Evolutionary conservation across 192 early-diverging fungal genomes (phyloP), one percentile per base, ranked within the genome.

Genomic region (Linnemannia schmuckeri): DNA sequence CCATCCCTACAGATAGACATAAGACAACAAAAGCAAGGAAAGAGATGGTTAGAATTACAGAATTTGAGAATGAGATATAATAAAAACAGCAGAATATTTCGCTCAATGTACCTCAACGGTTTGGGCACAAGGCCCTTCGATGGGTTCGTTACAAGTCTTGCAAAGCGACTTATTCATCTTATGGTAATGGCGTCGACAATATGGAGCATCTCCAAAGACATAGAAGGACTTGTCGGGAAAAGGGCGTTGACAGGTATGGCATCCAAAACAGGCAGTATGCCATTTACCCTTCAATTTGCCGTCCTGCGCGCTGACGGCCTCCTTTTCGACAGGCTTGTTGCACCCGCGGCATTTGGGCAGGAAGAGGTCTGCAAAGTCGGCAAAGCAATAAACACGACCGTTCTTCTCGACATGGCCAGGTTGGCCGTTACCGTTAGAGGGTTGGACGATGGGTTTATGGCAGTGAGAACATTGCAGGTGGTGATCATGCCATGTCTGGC

Each of bases 101-200:
- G 37, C 37, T 37, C 3, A 37, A 37, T 72, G 71, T 86, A 86
- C 84, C 89, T 98, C 97, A 40, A 92, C 86, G 20, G 97, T 95
- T 79, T 97, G 95, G 20, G 96, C 97, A 90, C 97, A 98, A 3
- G 95, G 92, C 12, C 97, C 96, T 88, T 98, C 96, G 66, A 98
- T 98, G 7, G 96, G 96, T 30, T 96, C 88, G 54, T 90, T 88
- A 80, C 96, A 98, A 6, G 83, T 81, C 68, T 90, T 93, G 78
- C 97, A 98, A 44, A 98, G 90, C 37, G 96, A 97, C 49, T 93
- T 93, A 80, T 97, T 97, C 73, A 94, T 88, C 90, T 94, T 91
- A 78, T 98, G 97, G 82, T 97, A 98, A 89, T 97, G 96, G 42
- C 95, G 90, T 68, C 91, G 88, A 86, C 97, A 97, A 86, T 96